These are phyloP conservation scores for Shiraia sp. DNA, from an alignment of 2,329 filamentous ascomycete species.

Conservation along the genomic window DNA sequence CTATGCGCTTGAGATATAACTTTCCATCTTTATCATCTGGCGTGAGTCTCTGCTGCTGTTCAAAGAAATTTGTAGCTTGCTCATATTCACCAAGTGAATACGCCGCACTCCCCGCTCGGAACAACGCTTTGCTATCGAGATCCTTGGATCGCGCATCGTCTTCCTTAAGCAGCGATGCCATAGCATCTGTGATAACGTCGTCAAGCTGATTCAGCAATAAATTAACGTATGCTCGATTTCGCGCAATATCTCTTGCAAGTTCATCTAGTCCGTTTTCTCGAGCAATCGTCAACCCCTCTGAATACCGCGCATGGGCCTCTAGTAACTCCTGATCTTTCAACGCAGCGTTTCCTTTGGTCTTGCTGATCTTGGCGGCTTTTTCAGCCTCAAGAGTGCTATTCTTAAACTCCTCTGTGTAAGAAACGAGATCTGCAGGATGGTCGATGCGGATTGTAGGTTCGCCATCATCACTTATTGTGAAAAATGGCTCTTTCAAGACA, in stretches of 20 bases:
- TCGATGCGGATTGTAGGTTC: slow-evolving; percentile 56
- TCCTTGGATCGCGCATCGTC: slow-evolving; percentile 32
- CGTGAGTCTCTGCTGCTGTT: slow-evolving; percentile 34
- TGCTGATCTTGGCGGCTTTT: slow-evolving; percentile 35
- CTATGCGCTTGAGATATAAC: slow-evolving; percentile 22
- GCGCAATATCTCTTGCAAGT: slow-evolving; percentile 38
- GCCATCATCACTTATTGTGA: slow-evolving; percentile 50
- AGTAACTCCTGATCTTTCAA: slow-evolving; percentile 44
- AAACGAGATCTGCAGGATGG: slow-evolving; percentile 55
- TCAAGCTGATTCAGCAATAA: slow-evolving; percentile 33
- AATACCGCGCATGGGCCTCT: slow-evolving; percentile 38
- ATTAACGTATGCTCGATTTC: slow-evolving; percentile 41
- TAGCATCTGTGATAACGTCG: slow-evolving; percentile 36
- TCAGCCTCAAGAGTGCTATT: slow-evolving; percentile 22
- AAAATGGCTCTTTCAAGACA: slow-evolving; percentile 60
- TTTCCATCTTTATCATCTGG: slow-evolving; percentile 42
- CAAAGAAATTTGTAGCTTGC: slow-evolving; percentile 43
- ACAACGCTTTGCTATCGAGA: slow-evolving; percentile 50
- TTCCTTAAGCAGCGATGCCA: slow-evolving; percentile 27
- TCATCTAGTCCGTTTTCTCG: slow-evolving; percentile 17
- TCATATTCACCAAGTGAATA: slow-evolving; percentile 50
- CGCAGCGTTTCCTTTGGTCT: slow-evolving; percentile 40
- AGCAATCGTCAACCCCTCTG: slow-evolving; percentile 33
- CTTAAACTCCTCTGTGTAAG: slow-evolving; percentile 43
- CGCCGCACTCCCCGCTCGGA: slow-evolving; percentile 51